Percentiles rank a stretch among this genome's conserved stretches.
Evolutionary conservation across 2,329 filamentous ascomycete genomes (phyloP).

Genomic region (Hymenoscyphus repandus): DNA sequence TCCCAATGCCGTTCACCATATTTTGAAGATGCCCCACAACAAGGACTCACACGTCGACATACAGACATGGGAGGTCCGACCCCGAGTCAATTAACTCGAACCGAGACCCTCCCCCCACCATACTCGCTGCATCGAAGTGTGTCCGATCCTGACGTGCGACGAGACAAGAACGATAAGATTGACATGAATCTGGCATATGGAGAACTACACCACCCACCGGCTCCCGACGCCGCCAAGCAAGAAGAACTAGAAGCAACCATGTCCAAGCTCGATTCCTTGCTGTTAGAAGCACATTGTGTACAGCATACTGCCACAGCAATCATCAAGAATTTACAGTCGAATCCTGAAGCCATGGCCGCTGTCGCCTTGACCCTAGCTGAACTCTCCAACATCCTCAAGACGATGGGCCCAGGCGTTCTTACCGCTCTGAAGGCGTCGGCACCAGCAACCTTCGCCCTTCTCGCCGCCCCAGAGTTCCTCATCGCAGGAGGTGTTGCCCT

Average conservation of each 20-base stretch:
- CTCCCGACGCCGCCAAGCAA: conserved; percentile 40
- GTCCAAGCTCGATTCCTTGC: conserved; percentile 65
- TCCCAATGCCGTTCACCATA: conserved; percentile 19
- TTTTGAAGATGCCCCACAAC: conserved; percentile 18
- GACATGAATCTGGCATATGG: conserved; percentile 94
- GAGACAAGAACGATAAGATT: conserved; percentile 43
- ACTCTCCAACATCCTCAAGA: conserved; percentile 73
- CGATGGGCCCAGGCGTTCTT: conserved; percentile 79
- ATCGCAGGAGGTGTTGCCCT: conserved; percentile 86
- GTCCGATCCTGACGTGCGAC: conserved; percentile 25
- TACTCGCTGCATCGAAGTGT: conserved; percentile 19
- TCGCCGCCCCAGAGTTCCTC: conserved; percentile 88
- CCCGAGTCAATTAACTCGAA: conserved; percentile 10
- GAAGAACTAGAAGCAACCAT: conserved; percentile 63
- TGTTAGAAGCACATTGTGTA: conserved; percentile 84
- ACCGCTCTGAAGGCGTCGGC: conserved; percentile 71
- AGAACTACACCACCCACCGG: conserved; percentile 51
- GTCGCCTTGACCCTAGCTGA: conserved; percentile 91
- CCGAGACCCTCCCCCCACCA: conserved; percentile 16
- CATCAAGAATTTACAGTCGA: conserved; percentile 74
- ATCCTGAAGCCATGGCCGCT: conserved; percentile 86
- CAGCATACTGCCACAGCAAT: conserved; percentile 79
- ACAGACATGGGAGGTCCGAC: conserved; percentile 20
- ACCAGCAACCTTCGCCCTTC: conserved; percentile 78
- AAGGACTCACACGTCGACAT: conserved; percentile 22